Evolutionary conservation across 768 basidiomycete species (phyloP), one percentile per base, ranked within the genome.

Genomic region (Dictyophora rubrovolvata): DNA sequence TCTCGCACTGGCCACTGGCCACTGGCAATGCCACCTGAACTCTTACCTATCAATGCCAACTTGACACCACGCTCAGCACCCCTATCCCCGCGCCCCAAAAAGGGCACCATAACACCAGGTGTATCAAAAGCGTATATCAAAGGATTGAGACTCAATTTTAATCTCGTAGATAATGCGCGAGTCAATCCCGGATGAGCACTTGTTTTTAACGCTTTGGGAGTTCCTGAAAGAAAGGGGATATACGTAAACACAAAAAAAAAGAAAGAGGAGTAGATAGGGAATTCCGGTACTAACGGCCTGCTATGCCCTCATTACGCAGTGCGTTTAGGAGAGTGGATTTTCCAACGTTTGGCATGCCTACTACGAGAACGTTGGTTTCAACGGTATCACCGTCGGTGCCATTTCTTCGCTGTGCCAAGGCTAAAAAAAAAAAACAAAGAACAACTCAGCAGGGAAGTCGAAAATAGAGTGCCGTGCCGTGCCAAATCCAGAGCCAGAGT

Each of bases 291-390:
- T 69, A 70, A 94, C 93, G 86, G 68, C 93, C 93, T 65, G 79
- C 76, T 49, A 95, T 89, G 11, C 95, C 95, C 67, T 84, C 85
- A 66, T 82, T 85, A 48, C 95, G 82, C 23, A 99, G 77, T 0
- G 92, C 83, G 67, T 99, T 99, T 12, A 99, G 75, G 54, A 98
- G 72, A 1, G 91, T 94, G 14, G 94, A 97, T 73, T 99, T 98
- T 47, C 95, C 95, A 51, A 97, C 93, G 70, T 98, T 98, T 17
- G 96, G 96, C 95, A 99, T 98, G 21, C 96, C 96, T 60, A 96
- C 86, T 21, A 98, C 92, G 1, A 97, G 79, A 7, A 97, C 86
- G 65, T 93, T 93, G 64, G 91, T 73, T 68, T 88, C 88, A 28
- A 7, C 2, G 65, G 84, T 81, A 51, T 82, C 78, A 2, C 63